Percentiles rank a stretch among this genome's conserved stretches.
These are phyloP conservation scores for Citrus medica DNA, from an alignment of 345 rosid genomes.

Conservation along the genomic window DNA sequence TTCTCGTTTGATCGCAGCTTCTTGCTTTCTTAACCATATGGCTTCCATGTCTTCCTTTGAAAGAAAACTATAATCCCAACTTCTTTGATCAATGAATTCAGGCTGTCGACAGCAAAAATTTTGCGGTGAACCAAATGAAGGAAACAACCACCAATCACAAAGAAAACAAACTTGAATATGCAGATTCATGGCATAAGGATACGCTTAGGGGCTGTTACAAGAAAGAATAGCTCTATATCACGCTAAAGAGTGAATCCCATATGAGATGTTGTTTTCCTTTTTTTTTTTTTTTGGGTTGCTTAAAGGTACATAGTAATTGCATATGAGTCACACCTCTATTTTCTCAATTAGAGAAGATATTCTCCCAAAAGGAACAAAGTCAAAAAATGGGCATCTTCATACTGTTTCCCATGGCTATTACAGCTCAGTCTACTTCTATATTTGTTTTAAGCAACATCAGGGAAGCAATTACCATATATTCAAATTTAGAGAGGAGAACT, in stretches of 20 bases:
- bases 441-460: background rate
- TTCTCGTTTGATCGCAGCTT: conserved; percentile 57
- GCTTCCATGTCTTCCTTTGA: conserved; percentile 62
- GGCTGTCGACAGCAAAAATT: conserved; percentile 20
- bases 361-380: background rate
- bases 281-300: too few species aligned
- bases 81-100: conserved; percentile 35
- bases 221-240: background rate
- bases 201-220: background rate
- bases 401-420: background rate
- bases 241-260: background rate
- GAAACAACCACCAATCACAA: background rate
- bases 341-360: background rate
- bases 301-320: background rate
- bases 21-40: conserved; percentile 55
- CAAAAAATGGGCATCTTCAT: background rate
- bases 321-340: background rate
- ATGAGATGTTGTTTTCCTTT: background rate
- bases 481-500: background rate
- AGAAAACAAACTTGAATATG: background rate
- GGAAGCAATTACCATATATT: too few species aligned
- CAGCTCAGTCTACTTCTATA: background rate
- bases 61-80: conserved; percentile 60
- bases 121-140: background rate
- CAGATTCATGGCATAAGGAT: background rate